Percentiles rank a stretch among this genome's conserved stretches.
Evolutionary conservation across 805 yeast genomes (phyloP).

Genomic region (Candida sanyiensis): DNA sequence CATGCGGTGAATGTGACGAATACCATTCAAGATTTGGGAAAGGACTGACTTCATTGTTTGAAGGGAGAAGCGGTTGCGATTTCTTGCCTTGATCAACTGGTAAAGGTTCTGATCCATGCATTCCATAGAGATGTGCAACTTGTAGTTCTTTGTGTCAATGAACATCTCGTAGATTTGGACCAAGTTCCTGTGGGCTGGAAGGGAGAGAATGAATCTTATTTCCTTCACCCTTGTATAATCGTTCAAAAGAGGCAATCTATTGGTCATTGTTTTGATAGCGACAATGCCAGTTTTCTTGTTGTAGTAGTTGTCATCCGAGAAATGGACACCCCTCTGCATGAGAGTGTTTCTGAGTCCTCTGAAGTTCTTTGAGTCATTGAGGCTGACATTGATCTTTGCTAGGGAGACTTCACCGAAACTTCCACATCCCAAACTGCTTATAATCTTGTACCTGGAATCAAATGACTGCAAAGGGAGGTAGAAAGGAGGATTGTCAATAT

Average conservation of each 20-base stretch:
- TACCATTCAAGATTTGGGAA: constrained; percentile 67
- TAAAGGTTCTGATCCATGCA: constrained; percentile 76
- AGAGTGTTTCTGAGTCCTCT: constrained; percentile 35
- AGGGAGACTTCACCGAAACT: constrained; percentile 68
- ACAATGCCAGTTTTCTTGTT: constrained; percentile 41
- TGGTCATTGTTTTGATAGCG: constrained; percentile 79
- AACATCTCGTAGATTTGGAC: constrained; percentile 77
- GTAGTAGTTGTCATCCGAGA: constrained; percentile 26
- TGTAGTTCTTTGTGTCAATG: constrained; percentile 53
- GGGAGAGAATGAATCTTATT: constrained; percentile 55
- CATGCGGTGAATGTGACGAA: constrained; percentile 71
- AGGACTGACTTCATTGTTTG: constrained; percentile 59
- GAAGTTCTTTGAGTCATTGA: constrained; percentile 17
- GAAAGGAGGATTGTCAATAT: constrained; percentile 34
- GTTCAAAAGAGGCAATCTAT: constrained; percentile 43
- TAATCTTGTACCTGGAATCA: constrained; percentile 39
- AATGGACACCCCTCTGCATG: constrained; percentile 33
- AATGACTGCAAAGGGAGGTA: constrained; percentile 40
- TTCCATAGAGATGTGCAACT: constrained; percentile 84
- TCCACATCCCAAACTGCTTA: constrained; percentile 62
- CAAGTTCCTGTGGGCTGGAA: constrained; percentile 66
- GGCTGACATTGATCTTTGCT: constrained; percentile 42
- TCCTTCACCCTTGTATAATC: constrained; percentile 61
- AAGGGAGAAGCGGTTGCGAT: constrained; percentile 46
- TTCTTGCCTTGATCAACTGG: constrained; percentile 66